Evolutionary conservation across 352 stramenopile genomes (phyloP).

Genomic region (Chrysophaeum taylorii): DNA sequence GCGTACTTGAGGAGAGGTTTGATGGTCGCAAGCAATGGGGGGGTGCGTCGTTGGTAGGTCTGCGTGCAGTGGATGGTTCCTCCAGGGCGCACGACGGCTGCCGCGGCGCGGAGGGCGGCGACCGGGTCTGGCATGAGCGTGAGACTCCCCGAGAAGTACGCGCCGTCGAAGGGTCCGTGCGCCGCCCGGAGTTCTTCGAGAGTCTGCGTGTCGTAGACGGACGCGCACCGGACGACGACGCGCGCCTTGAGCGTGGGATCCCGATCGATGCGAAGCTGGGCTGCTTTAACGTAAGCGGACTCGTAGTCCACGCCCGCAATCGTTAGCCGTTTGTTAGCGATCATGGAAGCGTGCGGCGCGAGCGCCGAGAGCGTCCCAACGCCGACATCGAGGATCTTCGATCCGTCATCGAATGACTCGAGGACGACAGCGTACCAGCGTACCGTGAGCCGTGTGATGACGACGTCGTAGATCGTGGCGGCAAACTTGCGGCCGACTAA

Average conservation of each 20-base stretch:
- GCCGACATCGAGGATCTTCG: constrained; percentile 68
- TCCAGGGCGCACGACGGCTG: constrained; percentile 48
- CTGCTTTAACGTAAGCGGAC: constrained; percentile 61
- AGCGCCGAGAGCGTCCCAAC: constrained; percentile 67
- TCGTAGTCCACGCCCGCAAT: constrained; percentile 79
- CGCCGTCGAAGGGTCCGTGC: constrained; percentile 61
- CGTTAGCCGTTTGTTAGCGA: constrained; percentile 54
- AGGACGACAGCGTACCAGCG: constrained; percentile 75
- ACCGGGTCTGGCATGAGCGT: constrained; percentile 77
- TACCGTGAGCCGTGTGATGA: constrained; percentile 70
- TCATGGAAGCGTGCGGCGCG: constrained; percentile 48
- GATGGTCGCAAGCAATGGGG: constrained; percentile 43
- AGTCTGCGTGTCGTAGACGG: constrained; percentile 52
- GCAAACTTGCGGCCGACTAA: constrained; percentile 45
- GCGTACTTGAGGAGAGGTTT: constrained; percentile 80
- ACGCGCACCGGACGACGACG: constrained; percentile 57
- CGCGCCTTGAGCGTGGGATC: constrained; percentile 35
- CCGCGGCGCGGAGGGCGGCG: constrained; percentile 54
- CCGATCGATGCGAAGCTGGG: constrained; percentile 42
- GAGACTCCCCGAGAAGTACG: constrained; percentile 79
- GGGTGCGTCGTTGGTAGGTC: constrained; percentile 60
- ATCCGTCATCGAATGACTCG: constrained; percentile 40
- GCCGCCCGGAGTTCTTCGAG: constrained; percentile 16
- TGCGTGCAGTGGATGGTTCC: constrained; percentile 72
- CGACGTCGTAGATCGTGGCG: constrained; percentile 65